Evolutionary conservation across 192 early-diverging fungal species (phyloP), one percentile per base, ranked within the genome.

Genomic region (Rhizophagus clarus): DNA sequence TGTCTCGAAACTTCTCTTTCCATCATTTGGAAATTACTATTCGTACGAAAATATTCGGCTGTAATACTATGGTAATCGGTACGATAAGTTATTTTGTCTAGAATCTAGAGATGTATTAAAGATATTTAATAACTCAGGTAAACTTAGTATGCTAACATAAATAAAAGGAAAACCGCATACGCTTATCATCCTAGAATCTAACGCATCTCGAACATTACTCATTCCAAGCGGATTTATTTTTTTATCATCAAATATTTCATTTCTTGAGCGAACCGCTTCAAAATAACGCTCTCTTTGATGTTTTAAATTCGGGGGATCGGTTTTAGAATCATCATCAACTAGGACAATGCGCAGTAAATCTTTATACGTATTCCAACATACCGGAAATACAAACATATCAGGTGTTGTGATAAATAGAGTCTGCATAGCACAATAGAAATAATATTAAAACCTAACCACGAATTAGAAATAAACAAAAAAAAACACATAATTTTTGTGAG

Each of bases 341-440:
- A 91, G 72, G 20, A 87, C 81, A 24, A 72, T 61, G 4, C 84
- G 83, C 8, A 91, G 61, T 15, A 91, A 32, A 29, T 76, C 79
- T 20, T 83, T 79, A 37, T 90, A 87, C 24, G 82, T 82, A 22
- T 85, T 80, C 82, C 87, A 91, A 22, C 84, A 76, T 40, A 85
- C 85, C 42, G 90, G 90, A 75, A 87, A 84, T 15, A 91, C 87
- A 86, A 91, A 91, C 86, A 89, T 88, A 61, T 91, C 90, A 11
- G 90, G 90, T 8, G 84, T 87, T 1, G 90, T 87, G 2, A 89
- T 47, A 56, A 91, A 89, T 56, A 89, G 72, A 24, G 87, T 85
- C 88, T 90, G 71, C 37, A 20, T 20, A 40, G 32, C 8, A 69
- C 26, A 68, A 62, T 7, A 77, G 60, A 17, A 40, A 20, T 22